Evolutionary conservation across 83 land plant genomes (phyloP).

Genomic region (Picea mariana): DNA sequence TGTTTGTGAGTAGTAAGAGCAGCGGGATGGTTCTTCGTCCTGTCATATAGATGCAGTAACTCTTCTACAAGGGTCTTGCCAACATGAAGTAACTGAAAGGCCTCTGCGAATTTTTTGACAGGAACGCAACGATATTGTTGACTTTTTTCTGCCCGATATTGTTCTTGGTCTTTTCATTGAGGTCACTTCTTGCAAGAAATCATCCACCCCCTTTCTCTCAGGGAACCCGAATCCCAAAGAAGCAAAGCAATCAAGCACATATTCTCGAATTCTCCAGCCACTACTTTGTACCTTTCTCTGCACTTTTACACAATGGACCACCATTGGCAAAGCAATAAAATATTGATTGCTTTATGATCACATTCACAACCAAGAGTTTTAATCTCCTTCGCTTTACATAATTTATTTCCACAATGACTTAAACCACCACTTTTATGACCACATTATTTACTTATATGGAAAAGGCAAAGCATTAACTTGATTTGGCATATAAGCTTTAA

Average conservation of each 20-base stretch:
- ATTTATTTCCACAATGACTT: too few relatives aligned
- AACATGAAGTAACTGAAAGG: conserved; percentile 24
- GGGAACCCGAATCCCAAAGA: conserved; percentile 37
- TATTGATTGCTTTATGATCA: too few relatives aligned
- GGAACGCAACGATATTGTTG: conserved; percentile 31
- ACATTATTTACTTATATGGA: too few relatives aligned
- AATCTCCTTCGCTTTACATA: too few relatives aligned
- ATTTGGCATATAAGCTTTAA: too few relatives aligned
- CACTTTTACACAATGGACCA: too few relatives aligned
- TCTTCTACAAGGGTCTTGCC: conserved; percentile 26
- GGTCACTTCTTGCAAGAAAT: conserved; percentile 47
- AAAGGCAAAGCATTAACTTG: too few relatives aligned
- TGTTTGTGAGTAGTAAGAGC: conserved; percentile 23
- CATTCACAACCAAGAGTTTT: too few relatives aligned
- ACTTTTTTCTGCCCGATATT: conserved; percentile 29
- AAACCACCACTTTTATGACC: too few relatives aligned
- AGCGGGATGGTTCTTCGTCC: conserved; percentile 33
- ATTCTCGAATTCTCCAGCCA: too few relatives aligned
- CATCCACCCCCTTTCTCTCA: conserved; percentile 40
- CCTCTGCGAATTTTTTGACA: conserved; percentile 28
- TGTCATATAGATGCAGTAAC: conserved; percentile 30
- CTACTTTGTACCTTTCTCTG: too few relatives aligned
- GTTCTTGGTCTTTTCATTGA: conserved; percentile 50
- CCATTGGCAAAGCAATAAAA: too few relatives aligned
- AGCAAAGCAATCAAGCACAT: conserved; percentile 34